Base-by-base conservation (phyloP, 371 early-diverging fungal species). In the Rozella allomycis region DNA sequence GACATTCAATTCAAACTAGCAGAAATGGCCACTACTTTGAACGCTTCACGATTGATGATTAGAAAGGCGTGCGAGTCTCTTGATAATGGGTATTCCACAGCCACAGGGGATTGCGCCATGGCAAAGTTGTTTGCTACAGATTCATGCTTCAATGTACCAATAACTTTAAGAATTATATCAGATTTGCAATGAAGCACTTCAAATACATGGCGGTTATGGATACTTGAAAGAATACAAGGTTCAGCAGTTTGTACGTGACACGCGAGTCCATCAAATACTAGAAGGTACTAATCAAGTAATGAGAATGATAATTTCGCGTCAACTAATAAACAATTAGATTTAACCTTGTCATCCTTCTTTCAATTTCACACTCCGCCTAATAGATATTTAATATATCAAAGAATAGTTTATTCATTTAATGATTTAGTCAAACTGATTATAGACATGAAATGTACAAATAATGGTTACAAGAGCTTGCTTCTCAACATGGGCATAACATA, bases 51-150 rank as follows among this genome's bases (percentile, higher is more conserved):
- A 2, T 14, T 64, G 37, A 55, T 67, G 52, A 46, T 70, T 30
- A 50, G 70, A 17, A 53, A 61, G 31, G 69, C 69, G 0, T 69
- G 70, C 0, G 33, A 22, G n/a, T 44, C 64, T 38, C 32, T 70
- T 17, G 70, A 70, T 22, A 46, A 17, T 33, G 30, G 34, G 0
- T 17, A 34, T 17, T 38, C 49, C 11, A 36, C 44, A 3, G 44
- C 48, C 10, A 49, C 57, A 0, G 50, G 59, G 1, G 43, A 45
- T 30, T 50, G 44, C 30, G 54, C 41, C 13, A 47, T 51, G 61
- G 70, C 70, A 32, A 70, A 70, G 42, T 34, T 55, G 13, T 48
- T 48, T 40, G 53, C 69, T 10, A 67, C 69, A 1, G 70, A 70
- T 22, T 39, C 40, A 26, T 62, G 70, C 36, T 69, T 58, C 39